Conservation (phyloP, 345 rosid species). For the Moricandia moricandioides region DNA sequence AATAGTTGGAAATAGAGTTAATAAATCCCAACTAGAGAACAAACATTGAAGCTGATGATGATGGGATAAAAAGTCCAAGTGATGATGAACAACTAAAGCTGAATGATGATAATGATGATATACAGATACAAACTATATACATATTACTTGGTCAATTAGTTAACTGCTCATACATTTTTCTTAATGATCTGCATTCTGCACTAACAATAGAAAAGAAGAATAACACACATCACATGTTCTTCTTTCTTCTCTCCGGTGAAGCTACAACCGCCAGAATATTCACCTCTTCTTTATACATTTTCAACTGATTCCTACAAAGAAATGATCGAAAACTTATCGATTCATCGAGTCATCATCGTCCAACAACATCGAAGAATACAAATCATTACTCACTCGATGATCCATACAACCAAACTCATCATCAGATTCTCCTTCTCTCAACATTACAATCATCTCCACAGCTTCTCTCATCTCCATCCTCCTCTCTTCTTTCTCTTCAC, state of each 20-base stretch:
- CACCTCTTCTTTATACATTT: neutral
- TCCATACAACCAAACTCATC: constrained; percentile 29
- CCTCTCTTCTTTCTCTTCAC: constrained; percentile 54
- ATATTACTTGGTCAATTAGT: no score
- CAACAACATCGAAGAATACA: constrained; percentile 22
- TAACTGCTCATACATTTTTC: neutral
- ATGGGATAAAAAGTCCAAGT: no score
- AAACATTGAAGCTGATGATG: no score
- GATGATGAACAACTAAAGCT: no score
- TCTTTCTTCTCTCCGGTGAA: constrained; percentile 17
- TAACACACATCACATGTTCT: constrained; percentile 4
- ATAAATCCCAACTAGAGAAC: no score
- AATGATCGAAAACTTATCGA: constrained; percentile 28
- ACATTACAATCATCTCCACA: constrained; percentile 41
- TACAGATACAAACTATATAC: no score
- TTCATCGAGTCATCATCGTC: constrained; percentile 32
- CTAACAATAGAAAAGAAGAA: neutral
- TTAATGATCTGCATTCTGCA: constrained; percentile 5
- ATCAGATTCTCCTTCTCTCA: constrained; percentile 41
- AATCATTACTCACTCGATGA: constrained; percentile 41
- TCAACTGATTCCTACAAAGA: neutral
- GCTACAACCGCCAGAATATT: neutral
- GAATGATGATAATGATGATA: no score
- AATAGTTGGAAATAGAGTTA: no score
- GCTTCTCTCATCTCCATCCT: constrained; percentile 52